Percentiles rank a stretch among this genome's conserved stretches.
Evolutionary conservation across 2,329 filamentous ascomycete species (phyloP).

Genomic region (Emmonsia crescens): DNA sequence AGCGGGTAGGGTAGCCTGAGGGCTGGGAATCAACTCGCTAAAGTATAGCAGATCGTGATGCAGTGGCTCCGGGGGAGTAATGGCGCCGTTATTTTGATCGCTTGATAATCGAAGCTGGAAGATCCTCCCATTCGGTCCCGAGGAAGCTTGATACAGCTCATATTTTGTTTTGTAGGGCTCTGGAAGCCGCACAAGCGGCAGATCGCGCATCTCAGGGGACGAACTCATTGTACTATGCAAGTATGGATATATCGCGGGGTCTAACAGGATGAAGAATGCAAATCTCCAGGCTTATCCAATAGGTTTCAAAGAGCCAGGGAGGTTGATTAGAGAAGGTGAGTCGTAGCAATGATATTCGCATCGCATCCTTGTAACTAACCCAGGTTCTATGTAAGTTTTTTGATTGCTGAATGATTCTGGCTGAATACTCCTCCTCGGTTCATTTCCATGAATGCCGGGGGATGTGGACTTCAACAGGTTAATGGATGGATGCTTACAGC

Average conservation of each 20-base stretch:
- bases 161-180: conserved; percentile 16
- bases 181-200: conserved; percentile 14
- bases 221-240: conserved; percentile 6
- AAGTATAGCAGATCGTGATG: conserved; percentile 22
- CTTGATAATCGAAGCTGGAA: conserved; percentile 14
- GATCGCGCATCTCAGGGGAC: conserved; percentile 6
- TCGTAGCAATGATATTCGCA: background rate
- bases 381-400: background rate
- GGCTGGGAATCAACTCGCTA: conserved; percentile 18
- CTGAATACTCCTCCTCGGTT: background rate
- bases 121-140: conserved; percentile 9
- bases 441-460: background rate
- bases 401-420: too few relatives aligned
- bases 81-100: conserved; percentile 14
- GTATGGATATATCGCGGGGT: background rate
- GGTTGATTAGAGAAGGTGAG: background rate
- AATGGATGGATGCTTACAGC: background rate
- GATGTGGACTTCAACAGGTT: background rate
- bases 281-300: background rate
- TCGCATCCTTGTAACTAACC: background rate
- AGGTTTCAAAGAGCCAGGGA: background rate
- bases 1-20: conserved; percentile 14
- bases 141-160: conserved; percentile 12
- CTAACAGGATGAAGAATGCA: background rate
- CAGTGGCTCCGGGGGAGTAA: conserved; percentile 17